Evolutionary conservation across 495 filamentous ascomycete species (phyloP), one percentile per base, ranked within the genome.

Genomic region (Achaetomiella virescens): DNA sequence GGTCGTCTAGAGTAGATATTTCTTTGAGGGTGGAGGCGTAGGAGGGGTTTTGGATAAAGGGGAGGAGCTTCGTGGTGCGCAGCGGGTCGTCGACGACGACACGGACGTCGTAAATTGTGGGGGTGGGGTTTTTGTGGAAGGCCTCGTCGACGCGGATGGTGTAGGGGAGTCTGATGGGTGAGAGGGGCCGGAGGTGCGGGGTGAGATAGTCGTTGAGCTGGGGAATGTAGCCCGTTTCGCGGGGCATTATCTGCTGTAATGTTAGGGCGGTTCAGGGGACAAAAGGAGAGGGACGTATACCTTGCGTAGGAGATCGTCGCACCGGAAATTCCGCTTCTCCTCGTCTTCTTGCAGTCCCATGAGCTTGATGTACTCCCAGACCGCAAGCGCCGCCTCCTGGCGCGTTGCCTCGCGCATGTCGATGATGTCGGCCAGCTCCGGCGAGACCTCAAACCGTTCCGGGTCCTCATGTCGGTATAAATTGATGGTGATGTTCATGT

Each of bases 341-440:
- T 96, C 91, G 52, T 96, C 89, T 60, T 97, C 92, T 66, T 92
- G 88, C 15, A 99, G 72, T 11, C 84, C 84, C 78, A 88, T 89
- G 20, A 87, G 80, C 56, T 87, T 86, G 59, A 95, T 87, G 66
- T 99, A 99, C 66, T 97, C 90, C 90, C 90, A 97, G 25, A 99
- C 80, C 24, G 87, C 91, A 75, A 92, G 86, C 20, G 95, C 83
- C 27, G 90, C 86, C 31, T 89, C 90, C 35, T 89, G 84, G 12
- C 89, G 81, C 15, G 91, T 91, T 48, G 91, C 95, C 64, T 95
- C 90, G 48, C 84, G 79, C 46, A 87, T 85, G 62, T 97, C 95
- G 20, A 97, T 74, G 11, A 99, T 77, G 52, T 95, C 88, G 25
- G 90, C 88, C 9, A 99, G 72, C 56, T 84, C 80, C 49, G 83